A percentile compares a stretch with the other conserved stretches of the same genome.
Evolutionary conservation across 768 basidiomycete genomes (phyloP).

Genomic region (Auricularia sp.): DNA sequence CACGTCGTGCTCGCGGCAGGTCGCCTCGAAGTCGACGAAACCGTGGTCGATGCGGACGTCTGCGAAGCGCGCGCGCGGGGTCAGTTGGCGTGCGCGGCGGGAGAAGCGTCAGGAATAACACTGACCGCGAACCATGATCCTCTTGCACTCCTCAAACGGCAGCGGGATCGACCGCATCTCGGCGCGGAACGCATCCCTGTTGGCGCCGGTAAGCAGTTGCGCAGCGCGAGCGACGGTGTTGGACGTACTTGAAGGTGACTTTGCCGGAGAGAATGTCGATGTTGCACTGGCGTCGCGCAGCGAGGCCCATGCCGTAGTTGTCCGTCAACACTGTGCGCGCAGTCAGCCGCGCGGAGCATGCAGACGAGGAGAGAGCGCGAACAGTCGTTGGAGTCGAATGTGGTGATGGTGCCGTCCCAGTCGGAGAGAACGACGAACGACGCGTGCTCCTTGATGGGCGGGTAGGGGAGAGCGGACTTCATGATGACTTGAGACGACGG

Average conservation of each 20-base stretch:
- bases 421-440: slow-evolving; percentile 82
- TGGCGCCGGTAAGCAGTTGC: too few species aligned
- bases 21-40: slow-evolving; percentile 82
- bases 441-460: slow-evolving; percentile 69
- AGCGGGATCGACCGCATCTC: slow-evolving; percentile 83
- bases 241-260: slow-evolving; percentile 53
- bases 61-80: slow-evolving; percentile 19
- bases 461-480: slow-evolving; percentile 48
- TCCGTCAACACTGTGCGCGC: slow-evolving; percentile 66
- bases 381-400: slow-evolving; percentile 90
- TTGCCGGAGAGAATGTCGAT: slow-evolving; percentile 57
- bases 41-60: slow-evolving; percentile 82
- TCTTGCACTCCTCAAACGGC: slow-evolving; percentile 81
- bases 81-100: background rate
- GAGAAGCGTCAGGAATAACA: too few species aligned
- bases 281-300: slow-evolving; percentile 65
- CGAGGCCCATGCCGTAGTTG: slow-evolving; percentile 75
- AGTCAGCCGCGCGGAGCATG: background rate
- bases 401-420: slow-evolving; percentile 95
- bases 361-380: slow-evolving; percentile 15
- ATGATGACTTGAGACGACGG: too few species aligned
- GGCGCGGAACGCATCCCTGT: slow-evolving; percentile 20
- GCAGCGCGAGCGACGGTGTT: too few species aligned
- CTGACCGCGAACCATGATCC: slow-evolving; percentile 37
- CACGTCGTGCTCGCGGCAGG: slow-evolving; percentile 69